A percentile compares a stretch with the other conserved stretches of the same genome.
These are phyloP conservation scores for Passalora sequoiae DNA, from an alignment of 2,329 filamentous ascomycete species.

Conservation along the genomic window DNA sequence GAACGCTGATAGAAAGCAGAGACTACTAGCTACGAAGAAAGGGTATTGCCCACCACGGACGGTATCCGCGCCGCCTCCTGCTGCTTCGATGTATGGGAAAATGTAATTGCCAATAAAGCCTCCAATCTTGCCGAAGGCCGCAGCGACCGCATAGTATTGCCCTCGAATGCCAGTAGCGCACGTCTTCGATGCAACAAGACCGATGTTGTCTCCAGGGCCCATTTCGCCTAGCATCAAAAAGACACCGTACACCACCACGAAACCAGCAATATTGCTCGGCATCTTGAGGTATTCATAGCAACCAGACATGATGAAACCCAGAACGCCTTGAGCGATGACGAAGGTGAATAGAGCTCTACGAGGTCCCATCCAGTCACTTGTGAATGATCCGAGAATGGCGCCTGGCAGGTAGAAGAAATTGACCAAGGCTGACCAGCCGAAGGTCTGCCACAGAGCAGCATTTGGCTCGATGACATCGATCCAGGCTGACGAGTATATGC, in stretches of 20 bases:
- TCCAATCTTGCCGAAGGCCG: constrained; percentile 64
- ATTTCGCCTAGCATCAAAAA: constrained; percentile 72
- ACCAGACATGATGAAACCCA: constrained; percentile 86
- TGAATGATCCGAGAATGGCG: constrained; percentile 68
- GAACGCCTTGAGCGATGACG: constrained; percentile 65
- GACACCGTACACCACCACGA: constrained; percentile 73
- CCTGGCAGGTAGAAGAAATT: constrained; percentile 88
- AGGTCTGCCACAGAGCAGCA: constrained; percentile 65
- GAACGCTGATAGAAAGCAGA: constrained; percentile 70
- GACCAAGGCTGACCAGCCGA: constrained; percentile 85
- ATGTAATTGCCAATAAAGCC: constrained; percentile 84
- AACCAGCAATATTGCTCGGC: constrained; percentile 63
- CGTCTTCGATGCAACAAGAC: constrained; percentile 78
- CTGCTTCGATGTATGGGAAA: constrained; percentile 59
- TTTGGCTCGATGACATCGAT: constrained; percentile 58
- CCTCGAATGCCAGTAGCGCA: constrained; percentile 79
- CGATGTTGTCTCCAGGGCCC: constrained; percentile 88
- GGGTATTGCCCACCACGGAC: constrained; percentile 68
- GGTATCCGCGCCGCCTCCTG: constrained; percentile 47
- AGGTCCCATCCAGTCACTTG: constrained; percentile 74
- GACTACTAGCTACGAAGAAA: constrained; percentile 74
- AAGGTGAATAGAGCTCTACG: constrained; percentile 67
- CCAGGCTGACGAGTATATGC: constrained; percentile 77
- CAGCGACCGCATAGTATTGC: constrained; percentile 66
- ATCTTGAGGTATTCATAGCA: constrained; percentile 66